Evolutionary conservation across 2,329 filamentous ascomycete species (phyloP).

Genomic region (Cordyceps cateniannulata): DNA sequence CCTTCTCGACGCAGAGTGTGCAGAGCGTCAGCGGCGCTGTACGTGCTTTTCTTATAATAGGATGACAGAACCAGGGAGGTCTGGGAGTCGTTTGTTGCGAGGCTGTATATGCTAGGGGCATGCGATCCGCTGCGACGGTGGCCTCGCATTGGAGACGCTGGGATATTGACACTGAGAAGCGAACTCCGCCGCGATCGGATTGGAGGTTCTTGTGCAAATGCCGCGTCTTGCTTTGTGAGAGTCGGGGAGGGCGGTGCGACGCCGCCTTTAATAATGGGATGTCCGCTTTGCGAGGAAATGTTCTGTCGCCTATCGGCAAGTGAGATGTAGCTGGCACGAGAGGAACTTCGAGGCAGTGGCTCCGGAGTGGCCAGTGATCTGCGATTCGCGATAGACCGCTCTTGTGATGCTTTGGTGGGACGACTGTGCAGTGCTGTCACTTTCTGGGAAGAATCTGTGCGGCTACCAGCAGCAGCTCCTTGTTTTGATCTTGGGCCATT

Average conservation of each 20-base stretch:
- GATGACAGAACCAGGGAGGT: conserved; percentile 46
- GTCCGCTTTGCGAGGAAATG: conserved; percentile 49
- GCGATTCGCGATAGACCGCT: conserved; percentile 1
- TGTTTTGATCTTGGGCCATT: conserved; percentile 20
- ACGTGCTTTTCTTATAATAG: conserved; percentile 41
- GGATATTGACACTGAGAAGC: background rate
- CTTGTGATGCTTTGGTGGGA: conserved; percentile 8
- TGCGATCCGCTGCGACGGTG: conserved; percentile 23
- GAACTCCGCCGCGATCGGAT: conserved; percentile 18
- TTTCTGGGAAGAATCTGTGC: conserved; percentile 12
- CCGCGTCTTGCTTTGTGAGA: conserved; percentile 21
- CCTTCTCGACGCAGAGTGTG: conserved; percentile 45
- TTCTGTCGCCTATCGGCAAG: conserved; percentile 47
- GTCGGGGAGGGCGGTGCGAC: conserved; percentile 39
- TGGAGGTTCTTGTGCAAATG: background rate
- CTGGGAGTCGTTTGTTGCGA: conserved; percentile 50
- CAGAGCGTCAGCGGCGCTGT: conserved; percentile 41
- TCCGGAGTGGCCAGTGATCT: conserved; percentile 20
- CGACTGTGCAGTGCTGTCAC: conserved; percentile 13
- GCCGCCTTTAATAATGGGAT: conserved; percentile 42
- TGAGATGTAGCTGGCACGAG: conserved; percentile 43
- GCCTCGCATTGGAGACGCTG: conserved; percentile 12
- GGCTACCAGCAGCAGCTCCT: conserved; percentile 17
- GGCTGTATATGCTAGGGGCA: conserved; percentile 53
- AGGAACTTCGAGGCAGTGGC: conserved; percentile 32